These are phyloP conservation scores for Coniochaeta pulveracea DNA, from an alignment of 2,329 filamentous ascomycete genomes.

Conservation along the genomic window DNA sequence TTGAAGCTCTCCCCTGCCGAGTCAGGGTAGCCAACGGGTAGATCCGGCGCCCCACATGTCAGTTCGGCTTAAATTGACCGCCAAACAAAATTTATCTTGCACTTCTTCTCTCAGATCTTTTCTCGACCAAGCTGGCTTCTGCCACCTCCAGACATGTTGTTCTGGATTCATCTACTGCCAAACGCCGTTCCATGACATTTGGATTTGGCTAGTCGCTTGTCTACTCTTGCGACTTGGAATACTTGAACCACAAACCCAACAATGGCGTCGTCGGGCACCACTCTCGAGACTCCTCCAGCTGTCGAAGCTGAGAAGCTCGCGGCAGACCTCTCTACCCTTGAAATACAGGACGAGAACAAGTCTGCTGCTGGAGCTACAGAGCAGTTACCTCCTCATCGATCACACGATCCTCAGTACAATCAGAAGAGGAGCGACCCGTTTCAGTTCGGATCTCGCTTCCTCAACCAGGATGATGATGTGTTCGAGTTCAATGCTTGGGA, in stretches of 20 bases:
- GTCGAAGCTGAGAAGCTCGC: slow-evolving; percentile 11
- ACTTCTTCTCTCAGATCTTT: slow-evolving; percentile 2
- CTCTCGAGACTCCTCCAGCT: slow-evolving; percentile 1
- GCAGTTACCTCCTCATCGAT: slow-evolving; percentile 48
- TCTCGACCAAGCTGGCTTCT: slow-evolving; percentile 5
- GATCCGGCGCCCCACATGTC: slow-evolving; percentile 2
- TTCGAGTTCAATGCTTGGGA: slow-evolving; percentile 99
- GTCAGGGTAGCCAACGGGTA: no score
- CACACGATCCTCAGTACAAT: slow-evolving; percentile 61
- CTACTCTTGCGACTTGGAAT: neutral
- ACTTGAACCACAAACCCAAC: neutral
- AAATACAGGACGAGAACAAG: slow-evolving; percentile 11
- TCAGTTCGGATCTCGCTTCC: slow-evolving; percentile 82
- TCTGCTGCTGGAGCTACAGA: neutral
- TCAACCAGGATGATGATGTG: slow-evolving; percentile 77
- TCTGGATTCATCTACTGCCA: slow-evolving; percentile 8
- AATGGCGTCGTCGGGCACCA: neutral
- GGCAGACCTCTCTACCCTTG: slow-evolving; percentile 12
- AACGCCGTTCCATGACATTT: slow-evolving; percentile 14
- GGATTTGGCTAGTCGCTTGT: slow-evolving; percentile 9
- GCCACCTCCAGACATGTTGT: slow-evolving; percentile 10
- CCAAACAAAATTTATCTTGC: slow-evolving; percentile 6
- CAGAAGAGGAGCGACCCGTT: slow-evolving; percentile 87
- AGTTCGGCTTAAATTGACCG: neutral
- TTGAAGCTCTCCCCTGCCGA: no score